Percentiles rank a stretch among this genome's conserved stretches.
phyloP scores from a whole-genome alignment of 179 eudicot genomes.

The Corrigiola litoralis region DNA sequence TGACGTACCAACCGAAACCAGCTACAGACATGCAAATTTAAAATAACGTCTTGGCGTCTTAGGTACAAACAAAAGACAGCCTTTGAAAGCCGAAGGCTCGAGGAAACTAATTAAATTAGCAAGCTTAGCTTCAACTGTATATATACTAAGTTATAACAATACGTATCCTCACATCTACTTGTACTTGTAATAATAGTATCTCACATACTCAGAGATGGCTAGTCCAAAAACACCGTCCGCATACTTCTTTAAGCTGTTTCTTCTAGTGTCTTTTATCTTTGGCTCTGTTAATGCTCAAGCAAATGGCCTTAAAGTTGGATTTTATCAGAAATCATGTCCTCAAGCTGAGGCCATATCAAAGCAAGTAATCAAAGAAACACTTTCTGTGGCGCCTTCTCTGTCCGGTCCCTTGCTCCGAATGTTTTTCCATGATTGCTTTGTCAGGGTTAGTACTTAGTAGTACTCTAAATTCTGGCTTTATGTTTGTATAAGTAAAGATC shows the following conservation, averaged over 20 bases:
- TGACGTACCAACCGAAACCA: conserved; percentile 14
- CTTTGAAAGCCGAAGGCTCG: background rate
- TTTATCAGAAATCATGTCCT: conserved; percentile 31
- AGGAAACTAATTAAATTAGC: background rate
- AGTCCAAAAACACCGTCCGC: conserved; percentile 1
- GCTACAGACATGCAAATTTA: conserved; percentile 6
- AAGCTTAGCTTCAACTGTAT: background rate
- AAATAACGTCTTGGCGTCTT: conserved; percentile 5
- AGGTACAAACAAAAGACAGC: background rate
- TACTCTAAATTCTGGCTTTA: background rate
- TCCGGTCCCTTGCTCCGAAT: conserved; percentile 31
- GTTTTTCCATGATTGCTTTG: conserved; percentile 41
- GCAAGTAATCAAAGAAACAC: conserved; percentile 5
- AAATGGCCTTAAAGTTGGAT: conserved; percentile 24
- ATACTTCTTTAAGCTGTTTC: conserved; percentile 1
- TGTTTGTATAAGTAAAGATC: background rate
- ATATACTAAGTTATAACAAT: background rate
- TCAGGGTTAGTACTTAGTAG: conserved; percentile 18
- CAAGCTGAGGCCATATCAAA: conserved; percentile 23
- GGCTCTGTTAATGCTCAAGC: conserved; percentile 5
- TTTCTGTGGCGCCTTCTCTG: conserved; percentile 25
- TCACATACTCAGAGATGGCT: conserved; percentile 6
- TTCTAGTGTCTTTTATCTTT: conserved; percentile 14
- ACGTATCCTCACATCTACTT: no score
- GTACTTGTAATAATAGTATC: no score